Base-by-base conservation (phyloP, 352 stramenopile species). In the Peronosclerospora sorghi region DNA sequence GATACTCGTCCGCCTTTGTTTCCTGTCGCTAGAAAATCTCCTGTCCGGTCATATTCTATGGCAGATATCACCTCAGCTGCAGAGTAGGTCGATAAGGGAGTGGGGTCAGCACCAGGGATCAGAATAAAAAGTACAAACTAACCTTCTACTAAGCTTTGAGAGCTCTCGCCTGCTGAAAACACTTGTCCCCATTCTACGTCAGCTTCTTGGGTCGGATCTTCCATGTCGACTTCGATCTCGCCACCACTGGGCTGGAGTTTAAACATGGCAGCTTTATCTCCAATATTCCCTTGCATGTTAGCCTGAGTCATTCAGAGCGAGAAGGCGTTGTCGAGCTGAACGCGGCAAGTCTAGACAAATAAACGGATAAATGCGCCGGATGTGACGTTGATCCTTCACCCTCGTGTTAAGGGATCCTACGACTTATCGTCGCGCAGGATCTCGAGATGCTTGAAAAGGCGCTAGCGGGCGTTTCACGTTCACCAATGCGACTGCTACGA, bases 21-120 rank as follows among this genome's bases (percentile, higher is more conserved):
- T 4, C 93, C 93, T 1, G 87, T 96, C 15, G 92, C 93, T 13
- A 98, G 48, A 57, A 92, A 96, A 20, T 95, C 73, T 36, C 93
- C 93, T 12, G 69, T 83, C 14, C 65, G 65, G 49, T 97, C 86
- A 56, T 97, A 98, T 51, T 97, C 85, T 32, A 98, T 91, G 4
- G 90, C 85, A 18, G 92, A 96, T 50, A 98, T 88, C 36, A 97
- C 86, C 35, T 98, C 93, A 28, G 86, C 92, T 90, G 32, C 27
- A 43, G 19, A 28, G 18, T 13, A 23, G 32, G 15, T 9, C 13
- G 8, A 18, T 18, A 34, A 34, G n/a, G n/a, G n/a, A n/a, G n/a
- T n/a, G n/a, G 3, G 21, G 6, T 26, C 21, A 26, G 21, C 6
- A 26, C 6, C 21, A 26, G 4, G 3, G 21, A 26, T 26, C 21